Conservation (phyloP, 345 rosid genomes). For the Camelina sativa region DNA sequence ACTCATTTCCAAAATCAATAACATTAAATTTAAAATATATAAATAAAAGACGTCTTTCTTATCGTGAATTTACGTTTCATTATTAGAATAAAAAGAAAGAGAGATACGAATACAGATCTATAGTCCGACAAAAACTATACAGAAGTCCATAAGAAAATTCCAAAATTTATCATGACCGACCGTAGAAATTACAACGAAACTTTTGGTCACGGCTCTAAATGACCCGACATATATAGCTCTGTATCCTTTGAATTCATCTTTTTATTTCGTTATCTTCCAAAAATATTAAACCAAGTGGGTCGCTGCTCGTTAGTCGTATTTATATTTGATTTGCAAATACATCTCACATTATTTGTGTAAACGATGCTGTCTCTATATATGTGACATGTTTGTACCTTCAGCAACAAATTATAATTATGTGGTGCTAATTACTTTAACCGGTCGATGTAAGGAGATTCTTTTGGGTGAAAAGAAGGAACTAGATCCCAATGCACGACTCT, state of each 20-base stretch:
- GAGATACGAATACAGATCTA: constrained; percentile 9
- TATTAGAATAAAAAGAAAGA: neutral
- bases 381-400: constrained; percentile 44
- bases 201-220: constrained; percentile 44
- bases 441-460: neutral
- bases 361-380: constrained; percentile 36
- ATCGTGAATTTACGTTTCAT: constrained; percentile 17
- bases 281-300: constrained; percentile 34
- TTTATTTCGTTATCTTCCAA: constrained; percentile 40
- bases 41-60: neutral
- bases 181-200: constrained; percentile 37
- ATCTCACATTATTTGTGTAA: constrained; percentile 1
- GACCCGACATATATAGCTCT: constrained; percentile 49
- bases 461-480: neutral
- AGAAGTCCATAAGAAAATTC: constrained; percentile 36
- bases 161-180: constrained; percentile 36
- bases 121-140: constrained; percentile 37
- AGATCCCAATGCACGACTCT: constrained; percentile 34
- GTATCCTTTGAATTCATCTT: constrained; percentile 35
- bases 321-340: constrained; percentile 19
- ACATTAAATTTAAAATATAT: too few relatives aligned
- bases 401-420: constrained; percentile 23
- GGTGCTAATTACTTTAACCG: neutral
- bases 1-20: neutral
- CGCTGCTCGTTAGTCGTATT: constrained; percentile 37